A percentile compares a stretch with the other conserved stretches of the same genome.
phyloP scores from a whole-genome alignment of 176 grass and related monocot species.

The Oryza meridionalis region DNA sequence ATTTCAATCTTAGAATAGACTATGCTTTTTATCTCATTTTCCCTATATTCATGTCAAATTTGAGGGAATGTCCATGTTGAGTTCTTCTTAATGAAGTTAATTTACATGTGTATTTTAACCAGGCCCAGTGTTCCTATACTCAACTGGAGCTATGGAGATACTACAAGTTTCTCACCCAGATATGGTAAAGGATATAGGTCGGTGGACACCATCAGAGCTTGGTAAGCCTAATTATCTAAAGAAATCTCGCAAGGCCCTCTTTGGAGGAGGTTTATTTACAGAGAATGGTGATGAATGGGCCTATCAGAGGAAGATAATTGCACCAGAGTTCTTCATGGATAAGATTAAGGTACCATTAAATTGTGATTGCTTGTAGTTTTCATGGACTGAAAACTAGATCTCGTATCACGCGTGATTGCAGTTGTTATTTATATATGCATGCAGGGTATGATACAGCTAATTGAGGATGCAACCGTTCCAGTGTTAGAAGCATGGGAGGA shows the following conservation, averaged over 20 bases:
- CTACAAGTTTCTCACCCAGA: constrained; percentile 64
- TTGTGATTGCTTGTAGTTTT: background rate
- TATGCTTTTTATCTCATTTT: background rate
- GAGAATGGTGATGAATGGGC: constrained; percentile 60
- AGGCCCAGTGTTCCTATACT: constrained; percentile 72
- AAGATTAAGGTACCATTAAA: constrained; percentile 63
- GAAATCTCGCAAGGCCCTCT: constrained; percentile 58
- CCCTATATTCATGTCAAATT: background rate
- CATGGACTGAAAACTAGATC: constrained; percentile 32
- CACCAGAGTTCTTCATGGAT: constrained; percentile 77
- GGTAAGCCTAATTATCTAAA: constrained; percentile 66
- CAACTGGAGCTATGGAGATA: constrained; percentile 56
- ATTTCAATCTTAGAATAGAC: background rate
- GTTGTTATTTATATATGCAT: no score
- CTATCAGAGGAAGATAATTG: constrained; percentile 68
- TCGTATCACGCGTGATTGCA: constrained; percentile 20
- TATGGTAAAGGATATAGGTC: constrained; percentile 59
- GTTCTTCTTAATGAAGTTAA: constrained; percentile 6
- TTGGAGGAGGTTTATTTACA: constrained; percentile 64
- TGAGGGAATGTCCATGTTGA: background rate
- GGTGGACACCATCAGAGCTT: constrained; percentile 57
- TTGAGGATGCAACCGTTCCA: constrained; percentile 49
- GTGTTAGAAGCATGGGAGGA: constrained; percentile 61
- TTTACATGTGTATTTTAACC: constrained; percentile 13
- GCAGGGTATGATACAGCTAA: constrained; percentile 62